These are phyloP conservation scores for Eimeria praecox DNA, from an alignment of 169 alveolate genomes.

Conservation along the genomic window DNA sequence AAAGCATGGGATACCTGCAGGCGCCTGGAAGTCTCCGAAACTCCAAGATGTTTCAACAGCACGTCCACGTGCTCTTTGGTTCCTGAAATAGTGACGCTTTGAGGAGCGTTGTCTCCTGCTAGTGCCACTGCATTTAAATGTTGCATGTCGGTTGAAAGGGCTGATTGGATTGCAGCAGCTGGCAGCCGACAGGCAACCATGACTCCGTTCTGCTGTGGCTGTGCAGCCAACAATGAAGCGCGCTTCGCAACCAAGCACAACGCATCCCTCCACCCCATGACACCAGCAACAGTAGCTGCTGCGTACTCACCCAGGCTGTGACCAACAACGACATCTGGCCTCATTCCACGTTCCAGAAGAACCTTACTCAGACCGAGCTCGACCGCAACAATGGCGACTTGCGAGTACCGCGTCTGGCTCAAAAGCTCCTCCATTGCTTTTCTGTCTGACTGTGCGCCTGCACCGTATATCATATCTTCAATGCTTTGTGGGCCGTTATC, in stretches of 20 bases:
- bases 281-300: slow-evolving; percentile 87
- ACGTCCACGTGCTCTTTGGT: slow-evolving; percentile 77
- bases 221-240: slow-evolving; percentile 52
- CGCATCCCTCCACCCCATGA: slow-evolving; percentile 77
- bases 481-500: too few species aligned
- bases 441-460: too few species aligned
- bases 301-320: slow-evolving; percentile 88
- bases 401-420: too few species aligned
- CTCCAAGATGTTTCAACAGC: slow-evolving; percentile 43
- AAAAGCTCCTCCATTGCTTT: too few species aligned
- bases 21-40: slow-evolving; percentile 62
- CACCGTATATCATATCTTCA: too few species aligned
- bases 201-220: slow-evolving; percentile 41
- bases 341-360: slow-evolving; percentile 84
- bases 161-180: slow-evolving; percentile 45
- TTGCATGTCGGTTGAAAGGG: slow-evolving; percentile 23
- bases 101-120: slow-evolving; percentile 86
- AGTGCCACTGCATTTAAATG: slow-evolving; percentile 74
- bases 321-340: slow-evolving; percentile 86
- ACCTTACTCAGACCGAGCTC: slow-evolving; percentile 85
- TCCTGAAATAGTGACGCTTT: slow-evolving; percentile 86
- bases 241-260: slow-evolving; percentile 53
- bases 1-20: slow-evolving; percentile 75
- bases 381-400: slow-evolving; percentile 85
- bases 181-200: slow-evolving; percentile 79